A percentile compares a stretch with the other conserved stretches of the same genome.
phyloP scores from a whole-genome alignment of 2,329 filamentous ascomycete genomes.

The Sordariomycetes sp. region DNA sequence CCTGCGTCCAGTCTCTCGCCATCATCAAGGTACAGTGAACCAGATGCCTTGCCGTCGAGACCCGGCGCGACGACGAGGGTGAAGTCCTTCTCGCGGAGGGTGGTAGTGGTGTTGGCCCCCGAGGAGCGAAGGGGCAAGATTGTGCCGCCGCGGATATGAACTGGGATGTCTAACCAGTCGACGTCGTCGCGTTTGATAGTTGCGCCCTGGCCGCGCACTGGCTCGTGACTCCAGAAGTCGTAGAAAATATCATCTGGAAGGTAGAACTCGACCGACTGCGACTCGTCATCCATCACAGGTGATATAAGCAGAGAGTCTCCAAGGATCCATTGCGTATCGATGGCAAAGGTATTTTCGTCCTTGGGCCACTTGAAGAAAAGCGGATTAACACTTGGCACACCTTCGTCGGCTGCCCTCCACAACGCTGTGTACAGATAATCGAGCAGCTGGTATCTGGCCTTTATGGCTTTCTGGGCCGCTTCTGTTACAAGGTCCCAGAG shows the following conservation, averaged over 20 bases:
- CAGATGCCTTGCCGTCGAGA: slow-evolving; percentile 49
- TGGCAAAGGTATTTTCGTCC: slow-evolving; percentile 27
- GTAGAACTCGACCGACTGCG: slow-evolving; percentile 30
- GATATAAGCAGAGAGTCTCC: slow-evolving; percentile 31
- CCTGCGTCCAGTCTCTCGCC: slow-evolving; percentile 26
- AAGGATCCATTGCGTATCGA: slow-evolving; percentile 37
- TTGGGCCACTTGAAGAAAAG: slow-evolving; percentile 58
- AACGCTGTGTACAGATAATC: slow-evolving; percentile 68
- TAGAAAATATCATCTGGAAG: slow-evolving; percentile 36
- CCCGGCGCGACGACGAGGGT: slow-evolving; percentile 57
- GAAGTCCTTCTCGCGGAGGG: slow-evolving; percentile 54
- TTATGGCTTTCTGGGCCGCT: slow-evolving; percentile 58
- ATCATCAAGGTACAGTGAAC: slow-evolving; percentile 64
- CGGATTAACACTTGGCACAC: slow-evolving; percentile 56
- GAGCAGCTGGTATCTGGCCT: slow-evolving; percentile 57
- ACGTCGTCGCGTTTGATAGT: slow-evolving; percentile 21
- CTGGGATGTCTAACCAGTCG: slow-evolving; percentile 41
- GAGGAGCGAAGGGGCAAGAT: slow-evolving; percentile 47
- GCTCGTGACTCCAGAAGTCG: slow-evolving; percentile 31
- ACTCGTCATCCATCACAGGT: slow-evolving; percentile 31
- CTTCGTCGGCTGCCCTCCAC: slow-evolving; percentile 45
- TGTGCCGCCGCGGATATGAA: slow-evolving; percentile 52
- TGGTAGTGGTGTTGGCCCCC: slow-evolving; percentile 50
- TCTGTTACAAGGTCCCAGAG: slow-evolving; percentile 50
- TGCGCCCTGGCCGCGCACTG: slow-evolving; percentile 3